Evolutionary conservation across 371 early-diverging fungal genomes (phyloP).

Genomic region (Coemansia sp.): DNA sequence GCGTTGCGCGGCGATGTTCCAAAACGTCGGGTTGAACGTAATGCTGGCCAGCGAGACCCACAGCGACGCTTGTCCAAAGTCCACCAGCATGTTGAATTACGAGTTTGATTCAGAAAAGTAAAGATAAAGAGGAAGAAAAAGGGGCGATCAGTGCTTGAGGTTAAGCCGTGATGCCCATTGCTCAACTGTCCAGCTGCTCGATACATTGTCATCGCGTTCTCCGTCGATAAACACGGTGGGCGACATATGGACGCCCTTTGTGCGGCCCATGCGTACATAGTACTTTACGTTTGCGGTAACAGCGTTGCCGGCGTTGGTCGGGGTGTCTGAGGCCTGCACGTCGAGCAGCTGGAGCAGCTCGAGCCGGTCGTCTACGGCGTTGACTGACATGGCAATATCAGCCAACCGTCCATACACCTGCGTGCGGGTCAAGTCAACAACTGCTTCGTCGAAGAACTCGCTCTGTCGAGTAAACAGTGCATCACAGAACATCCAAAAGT

Average conservation of each 20-base stretch:
- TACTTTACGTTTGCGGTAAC: constrained; percentile 69
- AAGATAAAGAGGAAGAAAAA: background rate
- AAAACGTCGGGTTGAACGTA: constrained; percentile 84
- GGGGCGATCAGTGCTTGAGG: constrained; percentile 9
- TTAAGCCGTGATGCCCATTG: constrained; percentile 66
- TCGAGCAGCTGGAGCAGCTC: constrained; percentile 54
- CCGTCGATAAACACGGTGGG: constrained; percentile 77
- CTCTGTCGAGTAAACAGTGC: constrained; percentile 62
- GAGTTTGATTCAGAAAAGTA: no score
- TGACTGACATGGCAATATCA: constrained; percentile 52
- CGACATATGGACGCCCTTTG: constrained; percentile 73
- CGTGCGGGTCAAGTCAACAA: constrained; percentile 58
- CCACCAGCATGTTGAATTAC: constrained; percentile 37
- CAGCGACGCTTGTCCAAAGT: constrained; percentile 66
- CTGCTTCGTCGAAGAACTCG: constrained; percentile 70
- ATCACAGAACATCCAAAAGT: constrained; percentile 61
- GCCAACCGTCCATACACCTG: constrained; percentile 56
- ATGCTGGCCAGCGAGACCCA: constrained; percentile 69
- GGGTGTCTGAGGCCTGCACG: constrained; percentile 51
- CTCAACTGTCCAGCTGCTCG: constrained; percentile 68
- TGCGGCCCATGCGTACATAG: constrained; percentile 64
- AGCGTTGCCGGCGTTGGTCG: constrained; percentile 59
- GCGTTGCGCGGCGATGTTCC: constrained; percentile 85
- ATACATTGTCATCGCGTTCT: constrained; percentile 63
- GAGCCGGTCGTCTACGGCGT: constrained; percentile 52